Base-by-base conservation (phyloP, 495 filamentous ascomycete genomes). In the Sporormia fimetaria region DNA sequence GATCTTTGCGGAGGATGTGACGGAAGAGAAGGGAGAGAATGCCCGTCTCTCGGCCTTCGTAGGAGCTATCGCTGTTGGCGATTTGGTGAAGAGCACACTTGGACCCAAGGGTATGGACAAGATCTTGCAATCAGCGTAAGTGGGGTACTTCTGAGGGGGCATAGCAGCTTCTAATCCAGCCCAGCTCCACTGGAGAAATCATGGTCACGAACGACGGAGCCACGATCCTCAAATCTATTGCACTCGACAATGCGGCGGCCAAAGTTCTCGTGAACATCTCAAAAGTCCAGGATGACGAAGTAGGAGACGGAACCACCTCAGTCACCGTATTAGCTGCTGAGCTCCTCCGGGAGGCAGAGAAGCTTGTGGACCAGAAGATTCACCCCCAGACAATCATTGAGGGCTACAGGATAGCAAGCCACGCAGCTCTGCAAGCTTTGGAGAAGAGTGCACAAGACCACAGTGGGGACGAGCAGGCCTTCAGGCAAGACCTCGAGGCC, bases 21-120 rank as follows among this genome's bases (percentile, higher is more conserved):
- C 79, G 37, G 85, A 98, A 68, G 88, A 98, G 71, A 96, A 94
- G 65, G 90, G 90, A 55, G 90, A 98, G 69, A 98, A 98, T 80
- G 90, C 90, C 48, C 85, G 90, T 74, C 77, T 98, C 45, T 84
- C 84, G 1, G 87, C 87, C 37, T 98, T 95, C 51, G 88, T 96
- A 32, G 88, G 88, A 58, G 90, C 92, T 54, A 96, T 98, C 57
- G 90, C 90, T 21, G 88, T 98, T 26, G 90, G 90, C 30, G 92
- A 96, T 59, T 61, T 93, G 53, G 90, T 98, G 17, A 98, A 98
- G 74, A 90, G 82, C 59, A 98, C 90, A 6, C 68, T 98, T 10
- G 90, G 90, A 9, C 92, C 90, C 1, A 95, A 96, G 68, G 90
- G 90, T 54, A 96, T 96, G 92, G 92, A 98, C 68, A 96, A 98